phyloP scores from a whole-genome alignment of 495 filamentous ascomycete species.

The Platismatia glauca region DNA sequence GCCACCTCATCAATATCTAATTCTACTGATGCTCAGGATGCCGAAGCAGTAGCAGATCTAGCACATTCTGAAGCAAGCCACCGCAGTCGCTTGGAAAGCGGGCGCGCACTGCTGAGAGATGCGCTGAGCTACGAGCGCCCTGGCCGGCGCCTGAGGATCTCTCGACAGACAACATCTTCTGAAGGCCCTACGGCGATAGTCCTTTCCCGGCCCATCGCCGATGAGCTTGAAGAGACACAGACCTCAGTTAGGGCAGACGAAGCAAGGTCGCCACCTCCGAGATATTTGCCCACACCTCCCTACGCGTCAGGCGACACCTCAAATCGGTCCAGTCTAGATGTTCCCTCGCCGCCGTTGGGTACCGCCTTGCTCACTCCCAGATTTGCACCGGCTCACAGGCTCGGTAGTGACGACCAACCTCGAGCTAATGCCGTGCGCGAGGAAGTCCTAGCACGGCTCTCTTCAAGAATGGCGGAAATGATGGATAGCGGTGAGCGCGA shows the following conservation, averaged over 20 bases:
- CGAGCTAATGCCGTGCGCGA: slow-evolving; percentile 9
- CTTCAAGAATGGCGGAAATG: slow-evolving; percentile 11
- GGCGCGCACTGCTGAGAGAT: slow-evolving; percentile 25
- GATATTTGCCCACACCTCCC: slow-evolving; percentile 27
- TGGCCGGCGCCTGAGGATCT: slow-evolving; percentile 30
- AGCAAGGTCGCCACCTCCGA: slow-evolving; percentile 6
- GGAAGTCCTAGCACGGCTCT: slow-evolving; percentile 7
- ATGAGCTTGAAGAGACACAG: neutral
- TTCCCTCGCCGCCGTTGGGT: slow-evolving; percentile 20
- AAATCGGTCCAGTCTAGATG: slow-evolving; percentile 22
- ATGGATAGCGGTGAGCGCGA: slow-evolving; percentile 12
- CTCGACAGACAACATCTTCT: slow-evolving; percentile 15
- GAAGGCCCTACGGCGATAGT: neutral
- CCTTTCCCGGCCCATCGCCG: neutral
- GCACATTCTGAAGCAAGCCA: slow-evolving; percentile 28
- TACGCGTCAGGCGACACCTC: slow-evolving; percentile 27
- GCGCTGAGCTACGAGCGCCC: slow-evolving; percentile 30
- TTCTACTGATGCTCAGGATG: slow-evolving; percentile 36
- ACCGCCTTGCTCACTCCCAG: slow-evolving; percentile 34
- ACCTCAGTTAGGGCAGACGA: neutral
- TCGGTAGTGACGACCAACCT: slow-evolving; percentile 11
- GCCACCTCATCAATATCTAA: slow-evolving; percentile 14
- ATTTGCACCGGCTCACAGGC: slow-evolving; percentile 40
- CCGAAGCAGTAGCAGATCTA: slow-evolving; percentile 32
- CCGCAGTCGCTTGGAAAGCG: slow-evolving; percentile 30